These are phyloP conservation scores for Taphrina betulina DNA, from an alignment of 1,139 yeast genomes.

Conservation along the genomic window DNA sequence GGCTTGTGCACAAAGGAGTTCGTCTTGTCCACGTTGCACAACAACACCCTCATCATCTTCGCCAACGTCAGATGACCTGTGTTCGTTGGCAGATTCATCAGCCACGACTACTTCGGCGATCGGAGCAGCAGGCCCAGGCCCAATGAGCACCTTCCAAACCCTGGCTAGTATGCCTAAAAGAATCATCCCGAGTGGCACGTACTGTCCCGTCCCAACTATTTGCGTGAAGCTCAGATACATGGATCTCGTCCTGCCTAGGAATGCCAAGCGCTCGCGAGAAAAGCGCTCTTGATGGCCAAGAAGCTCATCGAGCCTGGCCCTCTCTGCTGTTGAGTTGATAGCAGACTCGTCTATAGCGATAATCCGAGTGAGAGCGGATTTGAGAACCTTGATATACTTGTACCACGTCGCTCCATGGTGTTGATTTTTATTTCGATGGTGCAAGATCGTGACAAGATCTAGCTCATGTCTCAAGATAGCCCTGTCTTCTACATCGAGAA, in stretches of 20 bases:
- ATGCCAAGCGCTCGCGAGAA: not conserved
- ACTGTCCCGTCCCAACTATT: slow-evolving; percentile 30
- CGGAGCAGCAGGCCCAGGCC: too few relatives aligned
- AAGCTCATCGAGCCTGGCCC: too few relatives aligned
- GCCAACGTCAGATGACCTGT: too few relatives aligned
- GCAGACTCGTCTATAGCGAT: not conserved
- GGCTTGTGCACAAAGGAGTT: too few relatives aligned
- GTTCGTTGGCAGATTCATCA: too few relatives aligned
- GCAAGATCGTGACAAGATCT: slow-evolving; percentile 9
- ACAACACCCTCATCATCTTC: not conserved
- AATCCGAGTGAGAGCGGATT: slow-evolving; percentile 9
- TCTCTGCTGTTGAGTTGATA: too few relatives aligned
- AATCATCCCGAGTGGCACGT: slow-evolving; percentile 23
- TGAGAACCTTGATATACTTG: slow-evolving; percentile 5
- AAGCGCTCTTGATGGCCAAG: not conserved
- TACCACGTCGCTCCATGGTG: slow-evolving; percentile 24
- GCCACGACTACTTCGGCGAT: too few relatives aligned
- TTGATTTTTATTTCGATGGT: slow-evolving; percentile 26
- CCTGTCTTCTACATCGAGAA: not conserved
- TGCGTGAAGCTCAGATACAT: slow-evolving; percentile 14
- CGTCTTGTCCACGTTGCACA: too few relatives aligned
- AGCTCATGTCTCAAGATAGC: slow-evolving; percentile 5
- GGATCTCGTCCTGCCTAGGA: not conserved
- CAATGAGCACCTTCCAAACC: too few relatives aligned
- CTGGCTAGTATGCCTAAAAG: slow-evolving; percentile 22